Base-by-base conservation (phyloP, 192 early-diverging fungal species). In the Dispira parvispora region DNA sequence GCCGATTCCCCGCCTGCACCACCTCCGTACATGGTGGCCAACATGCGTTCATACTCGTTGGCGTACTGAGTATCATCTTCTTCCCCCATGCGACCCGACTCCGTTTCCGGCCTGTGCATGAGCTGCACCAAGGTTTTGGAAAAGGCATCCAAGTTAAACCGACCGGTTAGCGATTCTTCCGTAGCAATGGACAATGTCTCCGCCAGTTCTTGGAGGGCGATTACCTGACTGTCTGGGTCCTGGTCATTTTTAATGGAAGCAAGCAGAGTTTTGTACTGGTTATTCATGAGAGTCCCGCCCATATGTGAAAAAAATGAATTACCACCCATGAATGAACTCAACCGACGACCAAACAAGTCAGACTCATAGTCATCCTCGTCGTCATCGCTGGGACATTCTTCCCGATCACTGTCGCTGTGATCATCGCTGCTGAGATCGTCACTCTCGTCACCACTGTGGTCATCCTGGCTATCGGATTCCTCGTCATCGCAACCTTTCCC, bases 181-280 rank as follows among this genome's bases (percentile, higher is more conserved):
- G 80, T 91, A 20, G 88, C 83, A 25, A 92, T 81, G 32, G 80
- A 80, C 14, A 94, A 67, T 11, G 84, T 56, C 61, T 90, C 88
- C 8, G 89, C 71, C 52, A 94, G 70, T 64, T 90, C 88, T 64
- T 94, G 91, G 23, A 94, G 72, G 1, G 90, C 85, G n/a, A 94
- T 71, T n/a, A 91, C 61, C 68, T 90, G 88, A 62, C 80, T 66
- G 2, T 81, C 80, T 16, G 78, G 77, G 64, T 88, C 83, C 23
- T 74, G 75, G 43, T 69, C 62, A 21, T 68, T 68, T 25, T 77
- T 77, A 13, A 92, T 71, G 45, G 79, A 78, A 45, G 68, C 64
- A 3, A 89, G 68, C 26, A 88, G 82, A 0, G 80, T 72, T 38
- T 75, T 73, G 58, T 86, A 79, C 50, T 77, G 78, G 14, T 62